Base-by-base conservation (phyloP, 305 asterid species). In the Fraxinus platypoda region DNA sequence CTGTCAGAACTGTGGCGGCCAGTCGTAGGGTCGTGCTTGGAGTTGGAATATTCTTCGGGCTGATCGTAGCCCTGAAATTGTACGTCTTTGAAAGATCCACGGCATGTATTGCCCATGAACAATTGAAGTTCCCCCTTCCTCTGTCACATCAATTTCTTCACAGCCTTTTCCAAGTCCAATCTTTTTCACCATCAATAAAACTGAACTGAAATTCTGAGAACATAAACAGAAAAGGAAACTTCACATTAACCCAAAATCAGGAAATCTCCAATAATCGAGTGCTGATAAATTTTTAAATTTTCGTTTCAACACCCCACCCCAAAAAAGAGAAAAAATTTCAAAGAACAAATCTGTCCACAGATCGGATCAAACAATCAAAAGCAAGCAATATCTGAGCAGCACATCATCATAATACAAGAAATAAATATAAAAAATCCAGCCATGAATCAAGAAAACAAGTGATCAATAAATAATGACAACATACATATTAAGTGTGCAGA, bases 31-130 rank as follows among this genome's bases (percentile, higher is more conserved):
- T 83, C 80, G 70, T 35, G 86, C 86, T 89, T 91, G 84, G 91
- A 82, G 84, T 33, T 75, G 41, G 87, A 88, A 81, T 86, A 86
- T 64, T 88, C 92, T 82, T 90, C 90, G 74, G 93, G 96, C 85
- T 86, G 88, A 54, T 82, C 21, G 87, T 78, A 84, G 87, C 91
- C 92, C 91, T 84, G 90, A 81, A 84, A 88, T 80, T 90, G 82
- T 87, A 90, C 90, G 79, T 86, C 87, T 72, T 93, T 85, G 71
- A 92, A 88, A 90, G 96, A 92, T 84, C 96, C 97, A 80, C 98
- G 97, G 97, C 98, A 94, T 88, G 98, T 90, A 86, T 94, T 94
- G 94, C 98, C 98, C 98, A 94, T 94, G 86, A 92, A 90, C 94
- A 81, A 84, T 85, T 80, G 57, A 77, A 79, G 68, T 70, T 46